Evolutionary conservation across 805 yeast species (phyloP).

Genomic region (Osmozyma mogii): DNA sequence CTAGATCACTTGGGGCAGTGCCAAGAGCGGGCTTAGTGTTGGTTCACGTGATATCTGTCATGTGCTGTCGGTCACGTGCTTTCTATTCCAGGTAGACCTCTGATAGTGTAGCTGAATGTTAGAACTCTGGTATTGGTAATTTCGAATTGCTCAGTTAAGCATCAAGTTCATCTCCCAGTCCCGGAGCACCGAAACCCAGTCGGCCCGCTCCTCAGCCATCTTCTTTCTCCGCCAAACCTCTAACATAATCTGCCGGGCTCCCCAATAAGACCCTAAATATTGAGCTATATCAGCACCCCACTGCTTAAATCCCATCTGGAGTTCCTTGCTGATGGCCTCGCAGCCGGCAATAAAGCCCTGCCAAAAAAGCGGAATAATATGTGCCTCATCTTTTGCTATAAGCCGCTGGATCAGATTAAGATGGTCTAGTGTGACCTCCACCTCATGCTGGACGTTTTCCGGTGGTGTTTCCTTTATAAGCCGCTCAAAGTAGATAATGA

Average conservation of each 20-base stretch:
- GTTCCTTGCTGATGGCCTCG: conserved; percentile 50
- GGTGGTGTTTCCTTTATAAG: conserved; percentile 52
- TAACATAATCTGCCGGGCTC: conserved; percentile 74
- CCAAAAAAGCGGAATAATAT: conserved; percentile 76
- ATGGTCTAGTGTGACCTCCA: conserved; percentile 53
- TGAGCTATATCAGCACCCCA: conserved; percentile 65
- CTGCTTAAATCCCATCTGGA: conserved; percentile 59
- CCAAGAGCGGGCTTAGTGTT: too few relatives aligned
- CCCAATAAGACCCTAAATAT: conserved; percentile 70
- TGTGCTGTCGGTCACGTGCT: too few relatives aligned
- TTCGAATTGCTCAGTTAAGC: conserved; percentile 53
- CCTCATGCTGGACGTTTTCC: conserved; percentile 51
- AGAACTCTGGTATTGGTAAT: too few relatives aligned
- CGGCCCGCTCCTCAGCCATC: conserved; percentile 47
- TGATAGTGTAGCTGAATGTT: too few relatives aligned
- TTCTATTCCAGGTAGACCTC: too few relatives aligned
- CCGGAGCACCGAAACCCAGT: conserved; percentile 71
- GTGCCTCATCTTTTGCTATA: conserved; percentile 46
- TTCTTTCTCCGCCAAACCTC: conserved; percentile 79
- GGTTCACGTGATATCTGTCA: too few relatives aligned
- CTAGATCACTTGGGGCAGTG: too few relatives aligned
- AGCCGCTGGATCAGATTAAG: conserved; percentile 54
- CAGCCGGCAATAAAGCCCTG: conserved; percentile 87
- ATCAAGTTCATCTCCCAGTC: conserved; percentile 85
- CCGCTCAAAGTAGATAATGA: conserved; percentile 64